Evolutionary conservation across 345 rosid genomes (phyloP).

Genomic region (Eucalyptus grandis): DNA sequence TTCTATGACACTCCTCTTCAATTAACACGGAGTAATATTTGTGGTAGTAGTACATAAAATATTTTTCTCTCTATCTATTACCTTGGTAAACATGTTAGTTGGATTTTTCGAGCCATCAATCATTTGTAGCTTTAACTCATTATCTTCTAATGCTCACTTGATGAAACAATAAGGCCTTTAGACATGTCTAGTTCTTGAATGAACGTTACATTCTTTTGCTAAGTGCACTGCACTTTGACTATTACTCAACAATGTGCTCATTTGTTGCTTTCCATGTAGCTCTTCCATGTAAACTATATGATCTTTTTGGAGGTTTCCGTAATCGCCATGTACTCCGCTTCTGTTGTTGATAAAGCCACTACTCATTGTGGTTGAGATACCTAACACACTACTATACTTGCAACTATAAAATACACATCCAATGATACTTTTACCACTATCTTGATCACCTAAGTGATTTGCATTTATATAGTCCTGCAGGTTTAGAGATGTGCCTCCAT

Average conservation of each 20-base stretch:
- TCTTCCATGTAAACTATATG: background rate
- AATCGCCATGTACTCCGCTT: background rate
- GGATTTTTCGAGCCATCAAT: background rate
- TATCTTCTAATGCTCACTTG: no score
- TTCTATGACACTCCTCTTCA: background rate
- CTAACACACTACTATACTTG: background rate
- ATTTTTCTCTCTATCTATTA: background rate
- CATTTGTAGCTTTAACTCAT: no score
- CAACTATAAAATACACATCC: background rate
- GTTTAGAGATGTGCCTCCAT: background rate
- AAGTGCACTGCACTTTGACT: no score
- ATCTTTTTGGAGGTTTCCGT: background rate
- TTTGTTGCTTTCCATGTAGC: no score
- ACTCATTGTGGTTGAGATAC: background rate
- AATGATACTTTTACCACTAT: background rate
- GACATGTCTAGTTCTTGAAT: no score
- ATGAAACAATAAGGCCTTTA: no score
- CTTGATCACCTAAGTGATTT: background rate
- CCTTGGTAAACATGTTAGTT: background rate
- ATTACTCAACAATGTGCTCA: no score
- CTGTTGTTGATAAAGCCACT: background rate
- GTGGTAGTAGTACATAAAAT: background rate
- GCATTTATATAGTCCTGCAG: rapidly evolving
- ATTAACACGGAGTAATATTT: background rate
- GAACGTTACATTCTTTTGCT: no score